A percentile compares a stretch with the other conserved stretches of the same genome.
Evolutionary conservation across 1,284 basidiomycete species (phyloP).

Genomic region (Sanghuangporus sanghuang): DNA sequence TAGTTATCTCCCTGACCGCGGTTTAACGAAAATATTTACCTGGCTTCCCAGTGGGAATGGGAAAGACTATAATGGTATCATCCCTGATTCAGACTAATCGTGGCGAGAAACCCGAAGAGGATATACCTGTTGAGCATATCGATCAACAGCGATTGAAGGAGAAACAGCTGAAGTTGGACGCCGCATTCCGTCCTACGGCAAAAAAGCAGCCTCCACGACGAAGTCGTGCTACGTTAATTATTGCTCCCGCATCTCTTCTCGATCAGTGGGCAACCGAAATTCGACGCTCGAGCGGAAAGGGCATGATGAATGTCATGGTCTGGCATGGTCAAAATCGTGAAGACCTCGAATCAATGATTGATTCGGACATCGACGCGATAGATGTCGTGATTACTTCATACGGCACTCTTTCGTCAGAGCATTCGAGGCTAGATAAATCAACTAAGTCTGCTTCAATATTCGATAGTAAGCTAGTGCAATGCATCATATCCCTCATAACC

Average conservation of each 20-base stretch:
- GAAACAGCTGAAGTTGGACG: constrained; percentile 59
- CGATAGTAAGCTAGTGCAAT: constrained; percentile 49
- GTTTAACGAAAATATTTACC: not conserved
- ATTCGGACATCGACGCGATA: constrained; percentile 47
- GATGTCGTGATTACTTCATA: constrained; percentile 90
- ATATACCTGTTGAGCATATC: constrained; percentile 28
- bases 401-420: constrained; percentile 82
- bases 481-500: not conserved
- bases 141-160: constrained; percentile 32
- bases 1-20: not conserved
- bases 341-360: constrained; percentile 62
- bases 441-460: constrained; percentile 57
- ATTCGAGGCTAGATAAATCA: constrained; percentile 57
- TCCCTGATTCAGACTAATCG: constrained; percentile 83
- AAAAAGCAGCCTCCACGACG: constrained; percentile 21
- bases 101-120: constrained; percentile 32
- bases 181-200: constrained; percentile 44
- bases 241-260: constrained; percentile 89
- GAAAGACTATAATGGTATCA: constrained; percentile 96
- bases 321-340: constrained; percentile 86
- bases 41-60: constrained; percentile 73
- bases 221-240: constrained; percentile 73
- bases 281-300: constrained; percentile 65
- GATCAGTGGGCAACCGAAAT: constrained; percentile 91
- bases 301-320: constrained; percentile 63